These are phyloP conservation scores for Euclidium syriacum DNA, from an alignment of 345 rosid genomes.

Conservation along the genomic window DNA sequence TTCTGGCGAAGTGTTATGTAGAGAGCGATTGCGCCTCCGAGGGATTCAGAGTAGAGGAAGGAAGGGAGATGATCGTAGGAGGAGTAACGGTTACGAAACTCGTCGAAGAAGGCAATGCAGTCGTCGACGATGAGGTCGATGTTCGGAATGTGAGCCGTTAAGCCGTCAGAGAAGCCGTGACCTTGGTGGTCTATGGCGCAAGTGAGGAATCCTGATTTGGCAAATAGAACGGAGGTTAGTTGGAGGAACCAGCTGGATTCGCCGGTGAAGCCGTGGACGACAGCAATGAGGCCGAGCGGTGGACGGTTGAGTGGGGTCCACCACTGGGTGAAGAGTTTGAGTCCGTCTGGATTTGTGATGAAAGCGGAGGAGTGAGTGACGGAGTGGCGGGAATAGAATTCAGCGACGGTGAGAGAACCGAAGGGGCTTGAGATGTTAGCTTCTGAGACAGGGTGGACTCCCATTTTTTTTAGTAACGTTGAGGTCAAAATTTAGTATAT, in stretches of 20 bases:
- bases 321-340: conserved; percentile 79
- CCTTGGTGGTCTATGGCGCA: conserved; percentile 98
- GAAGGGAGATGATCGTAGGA: conserved; percentile 49
- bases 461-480: conserved; percentile 26
- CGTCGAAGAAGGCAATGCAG: conserved; percentile 58
- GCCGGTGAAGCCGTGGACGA: conserved; percentile 92
- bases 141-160: conserved; percentile 65
- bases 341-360: conserved; percentile 68
- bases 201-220: conserved; percentile 65
- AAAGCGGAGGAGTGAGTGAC: conserved; percentile 66
- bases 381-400: conserved; percentile 72
- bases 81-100: conserved; percentile 47
- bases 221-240: conserved; percentile 70
- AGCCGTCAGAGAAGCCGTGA: conserved; percentile 91
- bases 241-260: conserved; percentile 82
- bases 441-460: conserved; percentile 65
- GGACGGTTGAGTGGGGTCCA: conserved; percentile 63
- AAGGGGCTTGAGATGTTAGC: conserved; percentile 63
- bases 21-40: conserved; percentile 87
- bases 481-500: conserved; percentile 14
- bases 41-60: conserved; percentile 80
- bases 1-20: conserved; percentile 70
- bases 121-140: conserved; percentile 73
- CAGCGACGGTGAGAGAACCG: conserved; percentile 52
- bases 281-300: conserved; percentile 53